phyloP scores from a whole-genome alignment of 2,329 filamentous ascomycete genomes.

The Nigrospora sphaerica region DNA sequence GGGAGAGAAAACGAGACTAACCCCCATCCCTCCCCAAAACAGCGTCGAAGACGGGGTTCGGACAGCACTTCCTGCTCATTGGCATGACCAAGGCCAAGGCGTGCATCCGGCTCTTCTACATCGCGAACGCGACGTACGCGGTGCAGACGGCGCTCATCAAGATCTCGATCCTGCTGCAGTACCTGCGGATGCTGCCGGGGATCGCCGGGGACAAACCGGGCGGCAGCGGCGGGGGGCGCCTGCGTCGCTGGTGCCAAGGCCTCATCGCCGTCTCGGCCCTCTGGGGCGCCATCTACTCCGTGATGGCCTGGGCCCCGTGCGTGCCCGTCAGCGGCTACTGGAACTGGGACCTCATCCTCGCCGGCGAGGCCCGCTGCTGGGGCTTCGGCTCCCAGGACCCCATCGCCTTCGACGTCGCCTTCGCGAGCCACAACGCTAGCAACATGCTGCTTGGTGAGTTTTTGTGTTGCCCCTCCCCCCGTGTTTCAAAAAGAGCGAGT shows the following conservation, averaged over 20 bases:
- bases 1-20: too few species aligned
- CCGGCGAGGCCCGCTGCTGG: constrained; percentile 13
- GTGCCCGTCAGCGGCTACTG: constrained; percentile 23
- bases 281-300: constrained; percentile 20
- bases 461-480: constrained; percentile 12
- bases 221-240: neutral
- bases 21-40: too few species aligned
- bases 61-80: too few species aligned
- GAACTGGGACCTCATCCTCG: constrained; percentile 14
- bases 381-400: constrained; percentile 21
- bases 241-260: neutral
- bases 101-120: constrained; percentile 20
- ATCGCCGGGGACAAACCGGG: constrained; percentile 8
- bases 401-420: constrained; percentile 17
- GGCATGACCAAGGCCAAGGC: too few species aligned
- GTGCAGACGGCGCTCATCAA: constrained; percentile 27
- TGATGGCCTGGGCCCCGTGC: constrained; percentile 22
- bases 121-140: constrained; percentile 22
- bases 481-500: constrained; percentile 2
- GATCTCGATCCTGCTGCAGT: constrained; percentile 27
- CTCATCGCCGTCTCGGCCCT: constrained; percentile 16
- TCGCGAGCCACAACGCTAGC: constrained; percentile 17
- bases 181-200: constrained; percentile 21
- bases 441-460: constrained; percentile 22
- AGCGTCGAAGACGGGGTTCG: too few species aligned